Evolutionary conservation across 2,329 filamentous ascomycete species (phyloP).

Genomic region (Colletotrichum noveboracense): DNA sequence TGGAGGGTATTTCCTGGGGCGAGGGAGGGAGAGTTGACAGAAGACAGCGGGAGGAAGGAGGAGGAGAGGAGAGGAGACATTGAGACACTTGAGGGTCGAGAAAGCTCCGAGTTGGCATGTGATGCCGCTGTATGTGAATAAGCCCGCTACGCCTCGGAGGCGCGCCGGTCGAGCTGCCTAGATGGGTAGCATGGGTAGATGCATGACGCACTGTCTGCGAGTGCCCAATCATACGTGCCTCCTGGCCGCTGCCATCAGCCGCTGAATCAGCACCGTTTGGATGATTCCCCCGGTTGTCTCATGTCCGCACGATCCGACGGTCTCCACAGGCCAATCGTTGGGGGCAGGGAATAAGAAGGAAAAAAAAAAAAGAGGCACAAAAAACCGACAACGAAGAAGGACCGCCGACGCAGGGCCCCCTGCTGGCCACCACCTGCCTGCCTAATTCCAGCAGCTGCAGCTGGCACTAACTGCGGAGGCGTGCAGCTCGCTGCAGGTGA

Average conservation of each 20-base stretch:
- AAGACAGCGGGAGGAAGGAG: constrained; percentile 12
- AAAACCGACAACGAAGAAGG: background rate
- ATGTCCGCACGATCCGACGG: constrained; percentile 2
- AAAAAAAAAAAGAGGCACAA: background rate
- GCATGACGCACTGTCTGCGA: background rate
- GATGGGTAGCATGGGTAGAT: background rate
- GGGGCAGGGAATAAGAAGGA: background rate
- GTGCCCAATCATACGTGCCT: background rate
- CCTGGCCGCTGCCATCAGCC: background rate
- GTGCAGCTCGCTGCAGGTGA: constrained; percentile 16
- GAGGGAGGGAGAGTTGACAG: constrained; percentile 10
- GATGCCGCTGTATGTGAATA: constrained; percentile 21
- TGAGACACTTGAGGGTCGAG: background rate
- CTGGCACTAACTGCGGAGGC: constrained; percentile 1
- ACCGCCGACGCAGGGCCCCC: background rate
- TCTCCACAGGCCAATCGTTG: background rate
- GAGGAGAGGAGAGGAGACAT: background rate
- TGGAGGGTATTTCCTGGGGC: constrained; percentile 8
- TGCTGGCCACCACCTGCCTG: background rate
- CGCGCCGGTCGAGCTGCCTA: background rate
- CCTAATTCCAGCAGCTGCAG: background rate
- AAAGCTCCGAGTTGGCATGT: constrained; percentile 20
- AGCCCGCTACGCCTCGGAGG: background rate
- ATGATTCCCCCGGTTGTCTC: constrained; percentile 7
- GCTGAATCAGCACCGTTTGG: background rate